phyloP scores from a whole-genome alignment of 441 rosid species.

The Syzygium syzygioides region DNA sequence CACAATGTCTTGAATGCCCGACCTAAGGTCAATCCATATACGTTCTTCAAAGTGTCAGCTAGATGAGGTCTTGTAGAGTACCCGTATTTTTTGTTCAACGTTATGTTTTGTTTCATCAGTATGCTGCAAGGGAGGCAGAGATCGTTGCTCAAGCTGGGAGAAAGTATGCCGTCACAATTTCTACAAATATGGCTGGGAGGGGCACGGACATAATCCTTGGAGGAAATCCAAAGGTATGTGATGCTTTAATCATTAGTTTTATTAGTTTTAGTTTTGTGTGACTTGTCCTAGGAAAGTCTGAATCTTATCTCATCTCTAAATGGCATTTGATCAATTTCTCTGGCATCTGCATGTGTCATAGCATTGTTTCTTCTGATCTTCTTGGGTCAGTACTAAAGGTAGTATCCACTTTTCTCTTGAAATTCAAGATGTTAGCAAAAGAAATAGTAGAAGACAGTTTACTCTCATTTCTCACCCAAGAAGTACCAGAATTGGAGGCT shows the following conservation, averaged over 20 bases:
- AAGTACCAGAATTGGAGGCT: slow-evolving; percentile 40
- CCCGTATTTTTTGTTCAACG: background rate
- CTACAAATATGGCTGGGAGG: slow-evolving; percentile 99
- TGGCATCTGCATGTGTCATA: background rate
- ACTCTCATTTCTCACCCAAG: slow-evolving; percentile 71
- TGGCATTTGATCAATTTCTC: background rate
- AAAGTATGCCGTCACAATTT: slow-evolving; percentile 87
- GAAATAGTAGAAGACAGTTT: slow-evolving; percentile 81
- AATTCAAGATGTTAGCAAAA: slow-evolving; percentile 81
- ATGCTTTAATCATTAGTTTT: background rate
- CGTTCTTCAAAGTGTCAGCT: slow-evolving; percentile 6
- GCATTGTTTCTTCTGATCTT: background rate
- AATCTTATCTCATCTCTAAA: background rate
- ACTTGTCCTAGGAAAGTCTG: background rate
- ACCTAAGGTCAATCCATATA: slow-evolving; percentile 61
- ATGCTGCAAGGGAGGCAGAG: slow-evolving; percentile 97
- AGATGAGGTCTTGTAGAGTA: background rate
- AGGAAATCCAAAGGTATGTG: slow-evolving; percentile 86
- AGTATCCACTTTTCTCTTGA: background rate
- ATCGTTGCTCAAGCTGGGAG: slow-evolving; percentile 92
- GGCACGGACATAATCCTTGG: slow-evolving; percentile 97
- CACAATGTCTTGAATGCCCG: slow-evolving; percentile 95
- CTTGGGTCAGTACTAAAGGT: background rate
- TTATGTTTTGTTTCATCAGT: slow-evolving; percentile 31
- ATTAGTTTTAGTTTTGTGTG: background rate